These are phyloP conservation scores for Chaetomium sp. DNA, from an alignment of 2,329 filamentous ascomycete species.

Conservation along the genomic window DNA sequence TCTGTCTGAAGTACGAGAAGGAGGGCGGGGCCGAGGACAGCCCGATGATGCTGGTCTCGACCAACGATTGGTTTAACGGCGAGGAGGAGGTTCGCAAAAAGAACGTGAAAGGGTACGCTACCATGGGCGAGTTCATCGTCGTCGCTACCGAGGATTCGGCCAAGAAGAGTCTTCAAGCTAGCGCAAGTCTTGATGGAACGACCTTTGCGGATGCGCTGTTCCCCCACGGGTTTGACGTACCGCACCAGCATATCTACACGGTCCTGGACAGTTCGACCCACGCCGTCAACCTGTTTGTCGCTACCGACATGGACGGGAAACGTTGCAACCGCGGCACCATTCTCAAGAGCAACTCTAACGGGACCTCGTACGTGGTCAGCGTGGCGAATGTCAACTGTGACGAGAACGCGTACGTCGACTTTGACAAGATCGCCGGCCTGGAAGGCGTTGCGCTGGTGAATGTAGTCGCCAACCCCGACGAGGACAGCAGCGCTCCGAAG, in stretches of 20 bases:
- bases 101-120: slow-evolving; percentile 82
- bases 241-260: slow-evolving; percentile 82
- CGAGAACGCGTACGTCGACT: slow-evolving; percentile 78
- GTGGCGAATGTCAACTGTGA: slow-evolving; percentile 81
- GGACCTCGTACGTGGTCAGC: slow-evolving; percentile 89
- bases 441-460: slow-evolving; percentile 92
- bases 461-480: slow-evolving; percentile 72
- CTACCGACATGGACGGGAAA: slow-evolving; percentile 66
- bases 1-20: slow-evolving; percentile 64
- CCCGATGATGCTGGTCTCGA: slow-evolving; percentile 71
- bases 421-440: slow-evolving; percentile 90
- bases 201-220: slow-evolving; percentile 83
- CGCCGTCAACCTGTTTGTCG: slow-evolving; percentile 91
- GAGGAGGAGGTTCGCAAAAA: slow-evolving; percentile 64
- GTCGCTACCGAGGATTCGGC: slow-evolving; percentile 75
- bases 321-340: slow-evolving; percentile 75
- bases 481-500: slow-evolving; percentile 66
- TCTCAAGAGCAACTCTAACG: slow-evolving; percentile 98
- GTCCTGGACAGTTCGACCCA: slow-evolving; percentile 94
- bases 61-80: slow-evolving; percentile 75
- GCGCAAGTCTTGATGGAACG: slow-evolving; percentile 82
- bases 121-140: slow-evolving; percentile 95
- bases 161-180: slow-evolving; percentile 69
- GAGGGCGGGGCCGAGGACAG: slow-evolving; percentile 64
- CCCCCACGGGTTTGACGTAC: slow-evolving; percentile 79